Percentiles rank a stretch among this genome's conserved stretches.
Evolutionary conservation across 1,139 yeast genomes (phyloP).

Genomic region (Kodamaea anthophila): DNA sequence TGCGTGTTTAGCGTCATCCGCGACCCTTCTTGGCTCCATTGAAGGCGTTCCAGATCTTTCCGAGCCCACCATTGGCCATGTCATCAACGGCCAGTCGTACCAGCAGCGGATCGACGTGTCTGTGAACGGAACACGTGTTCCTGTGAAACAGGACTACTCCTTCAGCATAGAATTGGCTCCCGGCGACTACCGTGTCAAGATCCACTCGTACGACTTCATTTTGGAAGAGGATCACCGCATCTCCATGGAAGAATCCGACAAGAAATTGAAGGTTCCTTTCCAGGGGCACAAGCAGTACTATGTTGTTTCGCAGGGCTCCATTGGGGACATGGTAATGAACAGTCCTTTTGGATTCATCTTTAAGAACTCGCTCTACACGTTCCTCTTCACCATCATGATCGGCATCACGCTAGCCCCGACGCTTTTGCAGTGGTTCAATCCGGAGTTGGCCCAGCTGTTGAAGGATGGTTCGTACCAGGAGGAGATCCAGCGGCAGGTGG

Average conservation of each 20-base stretch:
- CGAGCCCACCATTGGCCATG: conserved; percentile 12
- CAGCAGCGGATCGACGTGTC: conserved; percentile 30
- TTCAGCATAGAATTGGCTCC: conserved; percentile 20
- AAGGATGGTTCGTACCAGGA: conserved; percentile 15
- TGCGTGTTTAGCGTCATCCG: conserved; percentile 1
- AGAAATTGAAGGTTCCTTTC: conserved; percentile 19
- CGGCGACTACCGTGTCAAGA: conserved; percentile 32
- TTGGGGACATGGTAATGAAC: conserved; percentile 28
- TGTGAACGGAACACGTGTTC: conserved; percentile 16
- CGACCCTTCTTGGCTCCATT: conserved; percentile 12
- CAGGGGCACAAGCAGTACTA: conserved; percentile 27
- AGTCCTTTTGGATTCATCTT: conserved; percentile 44
- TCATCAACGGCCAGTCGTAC: conserved; percentile 33
- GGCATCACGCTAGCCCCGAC: conserved; percentile 33
- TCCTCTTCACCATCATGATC: conserved; percentile 24
- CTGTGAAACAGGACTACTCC: conserved; percentile 21
- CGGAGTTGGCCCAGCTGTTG: conserved; percentile 34
- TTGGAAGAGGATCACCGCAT: conserved; percentile 25
- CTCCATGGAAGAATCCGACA: conserved; percentile 11
- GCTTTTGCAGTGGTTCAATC: conserved; percentile 25
- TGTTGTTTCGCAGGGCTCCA: conserved; percentile 28
- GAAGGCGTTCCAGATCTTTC: conserved; percentile 21
- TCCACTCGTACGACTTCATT: conserved; percentile 34
- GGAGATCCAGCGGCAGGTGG: conserved; percentile 6
- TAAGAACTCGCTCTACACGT: conserved; percentile 30